Evolutionary conservation across 2,329 filamentous ascomycete species (phyloP).

Genomic region (Didymella sp.): DNA sequence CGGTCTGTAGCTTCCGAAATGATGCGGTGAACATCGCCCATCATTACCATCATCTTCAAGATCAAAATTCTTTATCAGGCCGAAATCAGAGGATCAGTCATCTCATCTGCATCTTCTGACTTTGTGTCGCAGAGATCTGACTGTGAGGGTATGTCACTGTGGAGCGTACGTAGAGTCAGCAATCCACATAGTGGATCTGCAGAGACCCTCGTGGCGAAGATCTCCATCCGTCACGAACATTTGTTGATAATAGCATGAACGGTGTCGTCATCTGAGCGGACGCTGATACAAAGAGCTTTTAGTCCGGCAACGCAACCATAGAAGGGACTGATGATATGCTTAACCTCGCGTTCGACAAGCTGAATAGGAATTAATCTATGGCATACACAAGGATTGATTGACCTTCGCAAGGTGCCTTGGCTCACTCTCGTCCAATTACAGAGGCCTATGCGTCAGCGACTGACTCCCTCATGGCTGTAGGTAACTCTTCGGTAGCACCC

Average conservation of each 20-base stretch:
- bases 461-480: conserved; percentile 12
- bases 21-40: conserved; percentile 5
- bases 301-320: neutral
- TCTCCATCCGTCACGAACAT: conserved; percentile 7
- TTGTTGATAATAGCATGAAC: conserved; percentile 3
- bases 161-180: conserved; percentile 4
- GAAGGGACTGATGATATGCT: neutral
- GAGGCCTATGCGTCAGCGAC: conserved; percentile 4
- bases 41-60: neutral
- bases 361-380: conserved; percentile 3
- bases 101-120: neutral
- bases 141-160: conserved; percentile 7
- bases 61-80: neutral
- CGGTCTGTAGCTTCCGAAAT: conserved; percentile 11
- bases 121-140: neutral
- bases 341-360: neutral
- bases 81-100: neutral
- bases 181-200: conserved; percentile 11
- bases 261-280: conserved; percentile 1
- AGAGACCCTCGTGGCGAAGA: conserved; percentile 11
- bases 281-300: neutral
- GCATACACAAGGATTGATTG: conserved; percentile 1
- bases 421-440: neutral
- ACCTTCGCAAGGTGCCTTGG: neutral
- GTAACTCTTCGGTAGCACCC: conserved; percentile 6